Percentiles rank a stretch among this genome's conserved stretches.
phyloP scores from a whole-genome alignment of 1,284 basidiomycete species.

The Moesziomyces sp. region DNA sequence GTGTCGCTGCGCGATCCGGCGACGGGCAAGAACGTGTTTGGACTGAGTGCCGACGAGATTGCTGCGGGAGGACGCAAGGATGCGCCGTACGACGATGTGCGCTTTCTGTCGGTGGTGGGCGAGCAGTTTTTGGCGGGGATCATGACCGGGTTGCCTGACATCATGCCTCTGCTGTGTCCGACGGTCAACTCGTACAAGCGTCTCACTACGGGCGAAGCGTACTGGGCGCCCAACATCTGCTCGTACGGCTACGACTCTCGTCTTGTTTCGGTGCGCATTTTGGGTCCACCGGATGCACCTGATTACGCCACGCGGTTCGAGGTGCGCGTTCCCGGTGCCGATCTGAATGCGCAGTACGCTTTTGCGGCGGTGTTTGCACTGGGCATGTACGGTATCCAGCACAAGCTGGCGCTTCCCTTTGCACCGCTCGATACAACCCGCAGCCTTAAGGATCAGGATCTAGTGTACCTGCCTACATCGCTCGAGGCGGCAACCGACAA shows the following conservation, averaged over 20 bases:
- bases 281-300: slow-evolving; percentile 86
- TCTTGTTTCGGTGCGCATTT: slow-evolving; percentile 87
- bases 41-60: slow-evolving; percentile 74
- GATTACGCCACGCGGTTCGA: slow-evolving; percentile 85
- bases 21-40: slow-evolving; percentile 82
- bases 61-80: slow-evolving; percentile 75
- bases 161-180: slow-evolving; percentile 77
- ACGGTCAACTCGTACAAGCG: slow-evolving; percentile 98
- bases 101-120: slow-evolving; percentile 82
- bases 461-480: slow-evolving; percentile 72
- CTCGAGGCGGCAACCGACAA: slow-evolving; percentile 80
- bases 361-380: slow-evolving; percentile 86
- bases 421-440: slow-evolving; percentile 74
- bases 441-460: slow-evolving; percentile 55
- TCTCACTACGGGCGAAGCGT: slow-evolving; percentile 88
- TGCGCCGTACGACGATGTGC: slow-evolving; percentile 83
- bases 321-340: slow-evolving; percentile 92
- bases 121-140: slow-evolving; percentile 94
- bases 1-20: slow-evolving; percentile 80
- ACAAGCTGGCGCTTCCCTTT: slow-evolving; percentile 76
- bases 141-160: slow-evolving; percentile 85
- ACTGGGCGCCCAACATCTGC: slow-evolving; percentile 89
- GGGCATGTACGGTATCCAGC: slow-evolving; percentile 86
- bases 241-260: slow-evolving; percentile 96
- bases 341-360: slow-evolving; percentile 91